Evolutionary conservation across 2,329 filamentous ascomycete species (phyloP).

Genomic region (Aspergillus calidoustus): DNA sequence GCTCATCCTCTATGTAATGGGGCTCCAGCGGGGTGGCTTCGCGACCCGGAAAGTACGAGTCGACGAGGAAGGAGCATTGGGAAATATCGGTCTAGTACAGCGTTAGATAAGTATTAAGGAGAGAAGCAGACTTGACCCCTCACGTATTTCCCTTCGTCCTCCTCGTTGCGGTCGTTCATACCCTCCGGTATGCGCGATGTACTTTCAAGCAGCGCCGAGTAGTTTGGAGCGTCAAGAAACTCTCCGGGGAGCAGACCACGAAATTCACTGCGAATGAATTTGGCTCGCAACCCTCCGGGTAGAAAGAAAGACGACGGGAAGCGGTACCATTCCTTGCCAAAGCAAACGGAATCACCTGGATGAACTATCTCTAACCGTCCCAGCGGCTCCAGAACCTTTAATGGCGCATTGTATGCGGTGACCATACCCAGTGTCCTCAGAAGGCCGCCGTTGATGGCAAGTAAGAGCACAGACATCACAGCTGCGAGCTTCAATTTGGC

Average conservation of each 20-base stretch:
- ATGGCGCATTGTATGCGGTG: conserved; percentile 81
- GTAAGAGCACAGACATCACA: conserved; percentile 64
- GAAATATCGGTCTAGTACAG: conserved; percentile 65
- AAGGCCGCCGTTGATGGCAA: conserved; percentile 68
- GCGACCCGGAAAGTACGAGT: conserved; percentile 74
- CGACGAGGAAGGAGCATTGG: conserved; percentile 81
- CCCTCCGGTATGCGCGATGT: conserved; percentile 80
- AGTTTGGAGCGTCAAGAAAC: conserved; percentile 74
- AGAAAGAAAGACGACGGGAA: conserved; percentile 94
- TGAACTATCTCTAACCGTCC: conserved; percentile 57
- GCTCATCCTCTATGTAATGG: conserved; percentile 72
- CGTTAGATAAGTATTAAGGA: conserved; percentile 17
- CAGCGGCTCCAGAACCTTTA: conserved; percentile 62
- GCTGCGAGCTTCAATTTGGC: conserved; percentile 71
- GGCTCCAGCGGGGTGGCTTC: conserved; percentile 72
- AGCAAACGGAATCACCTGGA: conserved; percentile 74
- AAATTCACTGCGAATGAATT: conserved; percentile 91
- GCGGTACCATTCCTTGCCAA: conserved; percentile 98
- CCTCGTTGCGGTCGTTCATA: conserved; percentile 90
- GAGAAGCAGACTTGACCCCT: conserved; percentile 30
- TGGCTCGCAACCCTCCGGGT: conserved; percentile 79
- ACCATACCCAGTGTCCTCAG: conserved; percentile 77
- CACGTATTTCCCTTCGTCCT: conserved; percentile 86
- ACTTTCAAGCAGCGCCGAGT: conserved; percentile 77
- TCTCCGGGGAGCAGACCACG: conserved; percentile 86